Evolutionary conservation across 2,329 filamentous ascomycete genomes (phyloP).

Genomic region (Geosmithia morbida): DNA sequence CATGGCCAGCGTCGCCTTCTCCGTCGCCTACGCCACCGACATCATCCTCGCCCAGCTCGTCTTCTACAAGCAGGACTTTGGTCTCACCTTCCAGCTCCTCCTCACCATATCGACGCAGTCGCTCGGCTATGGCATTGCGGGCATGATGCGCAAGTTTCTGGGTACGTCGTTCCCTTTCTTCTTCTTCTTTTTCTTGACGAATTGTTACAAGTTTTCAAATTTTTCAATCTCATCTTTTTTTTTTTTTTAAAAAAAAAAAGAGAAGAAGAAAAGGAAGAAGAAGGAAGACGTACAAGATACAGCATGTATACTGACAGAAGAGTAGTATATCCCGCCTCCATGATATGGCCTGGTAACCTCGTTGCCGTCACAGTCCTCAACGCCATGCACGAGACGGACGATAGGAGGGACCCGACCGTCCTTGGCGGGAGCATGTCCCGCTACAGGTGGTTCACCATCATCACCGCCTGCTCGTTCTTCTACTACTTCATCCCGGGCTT

Average conservation of each 20-base stretch:
- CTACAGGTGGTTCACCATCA: slow-evolving; percentile 47
- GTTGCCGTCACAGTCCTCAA: slow-evolving; percentile 55
- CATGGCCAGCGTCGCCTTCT: slow-evolving; percentile 60
- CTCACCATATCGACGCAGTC: slow-evolving; percentile 56
- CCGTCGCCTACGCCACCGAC: slow-evolving; percentile 58
- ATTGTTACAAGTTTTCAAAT: too few relatives aligned
- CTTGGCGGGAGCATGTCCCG: slow-evolving; percentile 52
- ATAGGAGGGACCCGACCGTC: slow-evolving; percentile 31
- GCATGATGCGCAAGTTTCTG: slow-evolving; percentile 50
- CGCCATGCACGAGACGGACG: slow-evolving; percentile 52
- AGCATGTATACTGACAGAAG: slow-evolving; percentile 5
- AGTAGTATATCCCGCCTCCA: slow-evolving; percentile 47
- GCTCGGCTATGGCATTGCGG: slow-evolving; percentile 54
- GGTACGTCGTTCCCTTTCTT: too few relatives aligned
- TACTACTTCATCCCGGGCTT: slow-evolving; percentile 61
- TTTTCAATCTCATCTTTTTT: too few relatives aligned
- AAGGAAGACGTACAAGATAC: too few relatives aligned
- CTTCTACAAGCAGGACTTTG: slow-evolving; percentile 59
- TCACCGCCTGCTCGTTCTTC: slow-evolving; percentile 41
- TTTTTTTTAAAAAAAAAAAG: too few relatives aligned
- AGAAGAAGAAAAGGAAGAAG: too few relatives aligned
- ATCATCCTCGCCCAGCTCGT: slow-evolving; percentile 56
- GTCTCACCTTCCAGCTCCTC: slow-evolving; percentile 50
- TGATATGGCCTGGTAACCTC: slow-evolving; percentile 61
- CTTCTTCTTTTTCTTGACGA: too few relatives aligned